Conservation (phyloP, 1,284 basidiomycete species). For the Coniophora puteana region DNA sequence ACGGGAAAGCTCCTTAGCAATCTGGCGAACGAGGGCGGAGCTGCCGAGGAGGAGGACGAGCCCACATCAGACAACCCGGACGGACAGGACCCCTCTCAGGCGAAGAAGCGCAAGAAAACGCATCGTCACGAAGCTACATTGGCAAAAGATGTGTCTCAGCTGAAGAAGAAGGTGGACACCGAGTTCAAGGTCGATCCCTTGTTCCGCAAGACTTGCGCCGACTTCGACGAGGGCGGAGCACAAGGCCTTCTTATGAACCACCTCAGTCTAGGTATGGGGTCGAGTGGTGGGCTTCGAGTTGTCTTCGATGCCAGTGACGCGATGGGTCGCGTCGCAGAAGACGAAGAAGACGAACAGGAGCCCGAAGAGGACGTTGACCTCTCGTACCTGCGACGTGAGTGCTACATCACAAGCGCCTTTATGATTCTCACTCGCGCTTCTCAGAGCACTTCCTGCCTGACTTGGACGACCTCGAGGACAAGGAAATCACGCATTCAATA, state of each 20-base stretch:
- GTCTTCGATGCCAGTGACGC: slow-evolving; percentile 97
- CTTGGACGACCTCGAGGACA: slow-evolving; percentile 57
- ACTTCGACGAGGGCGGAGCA: slow-evolving; percentile 98
- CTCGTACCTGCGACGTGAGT: slow-evolving; percentile 64
- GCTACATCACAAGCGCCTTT: slow-evolving; percentile 4
- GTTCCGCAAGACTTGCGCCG: slow-evolving; percentile 97
- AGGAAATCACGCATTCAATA: slow-evolving; percentile 78
- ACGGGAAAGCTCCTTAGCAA: slow-evolving; percentile 95
- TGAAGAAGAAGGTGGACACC: slow-evolving; percentile 91
- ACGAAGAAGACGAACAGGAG: slow-evolving; percentile 62
- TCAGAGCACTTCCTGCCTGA: slow-evolving; percentile 69
- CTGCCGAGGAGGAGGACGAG: slow-evolving; percentile 57
- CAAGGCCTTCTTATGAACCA: slow-evolving; percentile 95
- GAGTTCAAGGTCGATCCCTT: slow-evolving; percentile 97
- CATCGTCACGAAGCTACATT: slow-evolving; percentile 78
- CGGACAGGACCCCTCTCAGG: slow-evolving; percentile 46
- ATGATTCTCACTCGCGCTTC: slow-evolving; percentile 3
- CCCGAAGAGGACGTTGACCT: slow-evolving; percentile 68
- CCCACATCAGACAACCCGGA: slow-evolving; percentile 61
- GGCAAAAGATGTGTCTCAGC: slow-evolving; percentile 77
- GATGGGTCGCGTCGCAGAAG: slow-evolving; percentile 74
- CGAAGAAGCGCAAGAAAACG: slow-evolving; percentile 59
- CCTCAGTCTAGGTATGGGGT: slow-evolving; percentile 69
- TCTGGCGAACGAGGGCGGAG: slow-evolving; percentile 67
- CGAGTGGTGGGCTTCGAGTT: slow-evolving; percentile 82